Evolutionary conservation across 1,284 basidiomycete species (phyloP), one percentile per base, ranked within the genome.

Genomic region (Macrocystidia cucumis): DNA sequence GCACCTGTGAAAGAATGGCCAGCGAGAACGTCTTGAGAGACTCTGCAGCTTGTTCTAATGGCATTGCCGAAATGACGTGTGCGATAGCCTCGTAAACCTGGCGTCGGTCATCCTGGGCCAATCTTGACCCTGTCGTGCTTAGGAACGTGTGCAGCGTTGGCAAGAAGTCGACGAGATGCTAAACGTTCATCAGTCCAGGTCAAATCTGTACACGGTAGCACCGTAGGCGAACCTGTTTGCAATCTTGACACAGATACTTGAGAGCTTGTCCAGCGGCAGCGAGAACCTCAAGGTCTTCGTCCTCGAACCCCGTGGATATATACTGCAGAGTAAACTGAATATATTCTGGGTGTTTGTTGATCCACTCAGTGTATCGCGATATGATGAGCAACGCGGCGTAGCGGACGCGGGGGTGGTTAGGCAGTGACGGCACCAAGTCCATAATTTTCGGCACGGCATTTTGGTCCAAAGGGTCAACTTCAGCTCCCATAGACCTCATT

Each of bases 171-270:
- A 92, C 79, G 19, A 99, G 72, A 59, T 98, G 93, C 76, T 90
- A 43, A 26, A 42, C 31, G 24, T 38, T 29, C 39, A 31, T 33
- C 38, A 29, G 41, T 23, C 19, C 38, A 12, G 16, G 16, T 12
- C 17, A 16, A 12, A 6, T 34, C 36, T 19, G 25, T 16, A 17
- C 24, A 26, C 25, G 27, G 14, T 23, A 34, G 20, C 8, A 9
- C 2, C 25, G 29, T 22, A 27, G 4, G 42, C 67, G 46, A 50
- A 87, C 88, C 63, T 73, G 68, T 63, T 82, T 87, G 65, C 96
- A 98, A 59, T 99, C 96, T 57, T 96, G 88, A 61, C 96, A 98
- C 42, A 99, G 70, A 59, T 89, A 98, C 56, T 92, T 95, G 63
- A 99, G 72, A 3, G 96, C 93, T 53, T 97, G 92, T 1, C 93